A percentile compares a stretch with the other conserved stretches of the same genome.
These are phyloP conservation scores for Cyberlindnera euphorbiae DNA, from an alignment of 805 yeast species.

Conservation along the genomic window DNA sequence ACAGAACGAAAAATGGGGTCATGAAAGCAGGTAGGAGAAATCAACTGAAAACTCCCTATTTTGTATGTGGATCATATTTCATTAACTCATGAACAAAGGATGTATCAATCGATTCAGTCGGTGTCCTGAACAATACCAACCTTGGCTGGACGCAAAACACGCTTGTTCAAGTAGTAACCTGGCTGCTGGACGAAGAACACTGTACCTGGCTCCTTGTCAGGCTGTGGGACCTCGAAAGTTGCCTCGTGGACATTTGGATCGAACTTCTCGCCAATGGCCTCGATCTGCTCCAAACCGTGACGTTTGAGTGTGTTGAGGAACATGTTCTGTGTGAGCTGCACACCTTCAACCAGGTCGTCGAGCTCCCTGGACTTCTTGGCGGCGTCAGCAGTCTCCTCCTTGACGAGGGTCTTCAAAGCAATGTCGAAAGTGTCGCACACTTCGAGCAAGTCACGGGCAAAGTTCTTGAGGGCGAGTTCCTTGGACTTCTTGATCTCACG, in stretches of 20 bases:
- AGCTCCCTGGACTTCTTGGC: conserved; percentile 34
- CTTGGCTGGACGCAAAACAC: conserved; percentile 55
- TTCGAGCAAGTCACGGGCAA: conserved; percentile 27
- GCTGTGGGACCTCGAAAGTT: conserved; percentile 47
- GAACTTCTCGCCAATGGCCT: conserved; percentile 43
- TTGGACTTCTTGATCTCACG: conserved; percentile 27
- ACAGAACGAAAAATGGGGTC: too few relatives aligned
- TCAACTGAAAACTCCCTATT: too few relatives aligned
- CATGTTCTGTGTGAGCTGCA: conserved; percentile 43
- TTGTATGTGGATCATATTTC: too few relatives aligned
- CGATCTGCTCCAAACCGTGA: conserved; percentile 46
- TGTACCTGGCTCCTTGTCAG: conserved; percentile 50
- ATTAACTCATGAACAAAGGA: background rate
- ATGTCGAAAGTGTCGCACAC: conserved; percentile 28
- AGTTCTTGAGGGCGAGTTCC: conserved; percentile 26
- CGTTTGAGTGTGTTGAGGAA: conserved; percentile 45
- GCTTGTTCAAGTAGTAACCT: conserved; percentile 45
- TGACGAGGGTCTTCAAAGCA: conserved; percentile 24
- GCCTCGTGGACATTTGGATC: conserved; percentile 55
- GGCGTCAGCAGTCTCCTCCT: conserved; percentile 23
- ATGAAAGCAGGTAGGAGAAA: too few relatives aligned
- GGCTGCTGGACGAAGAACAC: conserved; percentile 51
- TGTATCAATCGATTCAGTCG: background rate
- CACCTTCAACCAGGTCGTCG: conserved; percentile 47
- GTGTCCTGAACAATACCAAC: conserved; percentile 46